Evolutionary conservation across 2,329 filamentous ascomycete genomes (phyloP).

Genomic region (Ceratocystiopsis brevicomis): DNA sequence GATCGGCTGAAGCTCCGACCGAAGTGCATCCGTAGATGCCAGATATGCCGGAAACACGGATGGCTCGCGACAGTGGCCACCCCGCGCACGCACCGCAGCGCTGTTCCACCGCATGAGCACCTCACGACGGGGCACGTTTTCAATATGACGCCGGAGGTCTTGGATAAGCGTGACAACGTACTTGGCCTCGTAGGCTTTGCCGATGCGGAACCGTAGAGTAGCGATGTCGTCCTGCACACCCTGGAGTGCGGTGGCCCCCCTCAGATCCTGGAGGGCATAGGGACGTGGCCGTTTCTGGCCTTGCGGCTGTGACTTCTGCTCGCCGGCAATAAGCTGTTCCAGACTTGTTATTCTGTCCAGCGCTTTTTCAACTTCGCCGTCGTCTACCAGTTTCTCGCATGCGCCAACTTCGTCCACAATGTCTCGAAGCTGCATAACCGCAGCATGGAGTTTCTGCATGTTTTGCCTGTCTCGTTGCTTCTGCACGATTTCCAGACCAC

Average conservation of each 20-base stretch:
- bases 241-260: conserved; percentile 59
- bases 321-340: conserved; percentile 64
- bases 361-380: conserved; percentile 65
- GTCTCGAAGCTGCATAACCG: conserved; percentile 63
- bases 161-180: conserved; percentile 61
- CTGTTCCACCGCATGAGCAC: conserved; percentile 74
- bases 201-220: conserved; percentile 60
- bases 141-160: conserved; percentile 66
- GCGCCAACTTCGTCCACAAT: conserved; percentile 56
- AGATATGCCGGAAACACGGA: conserved; percentile 65
- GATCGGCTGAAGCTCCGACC: conserved; percentile 48
- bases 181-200: conserved; percentile 65
- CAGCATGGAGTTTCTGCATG: conserved; percentile 59
- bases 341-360: conserved; percentile 59
- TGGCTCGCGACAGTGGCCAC: conserved; percentile 44
- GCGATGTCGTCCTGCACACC: conserved; percentile 61
- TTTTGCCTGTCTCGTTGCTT: conserved; percentile 71
- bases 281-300: conserved; percentile 1
- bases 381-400: conserved; percentile 68
- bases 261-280: conserved; percentile 43
- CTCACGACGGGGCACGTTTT: conserved; percentile 48
- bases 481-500: conserved; percentile 69
- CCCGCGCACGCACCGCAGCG: conserved; percentile 53
- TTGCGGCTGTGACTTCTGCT: conserved; percentile 20
- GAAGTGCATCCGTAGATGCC: conserved; percentile 49